phyloP scores from a whole-genome alignment of 2,329 filamentous ascomycete species.

The Monosporascus sp. region DNA sequence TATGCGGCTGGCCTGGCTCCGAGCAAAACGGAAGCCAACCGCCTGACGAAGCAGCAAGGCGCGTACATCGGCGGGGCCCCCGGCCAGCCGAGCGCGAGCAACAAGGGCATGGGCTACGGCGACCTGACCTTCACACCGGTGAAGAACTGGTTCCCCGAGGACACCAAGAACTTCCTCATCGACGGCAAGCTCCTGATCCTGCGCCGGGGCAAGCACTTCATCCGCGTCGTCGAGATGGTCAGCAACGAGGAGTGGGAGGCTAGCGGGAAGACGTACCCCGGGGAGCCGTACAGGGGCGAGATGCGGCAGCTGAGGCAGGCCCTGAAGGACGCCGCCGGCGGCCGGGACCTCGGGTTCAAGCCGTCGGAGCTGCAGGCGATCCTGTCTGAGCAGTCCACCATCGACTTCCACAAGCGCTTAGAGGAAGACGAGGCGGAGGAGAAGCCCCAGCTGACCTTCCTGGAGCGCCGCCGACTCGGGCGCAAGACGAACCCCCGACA shows the following conservation, averaged over 20 bases:
- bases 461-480: neutral
- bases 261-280: conserved; percentile 48
- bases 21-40: conserved; percentile 54
- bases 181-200: conserved; percentile 55
- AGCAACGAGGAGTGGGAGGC: conserved; percentile 48
- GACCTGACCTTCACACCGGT: conserved; percentile 59
- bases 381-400: conserved; percentile 24
- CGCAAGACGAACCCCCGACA: neutral
- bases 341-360: neutral
- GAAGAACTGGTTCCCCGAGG: conserved; percentile 51
- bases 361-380: conserved; percentile 11
- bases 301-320: conserved; percentile 38
- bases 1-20: conserved; percentile 53
- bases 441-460: neutral
- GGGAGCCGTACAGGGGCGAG: conserved; percentile 45
- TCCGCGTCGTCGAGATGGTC: conserved; percentile 57
- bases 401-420: conserved; percentile 8
- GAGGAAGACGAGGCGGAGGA: neutral
- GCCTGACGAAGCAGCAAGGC: conserved; percentile 49
- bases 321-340: conserved; percentile 7
- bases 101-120: conserved; percentile 35
- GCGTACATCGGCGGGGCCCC: conserved; percentile 57
- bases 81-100: conserved; percentile 23
- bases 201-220: conserved; percentile 59
- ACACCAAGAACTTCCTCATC: conserved; percentile 58